These are phyloP conservation scores for Nakaseomyces sp. DNA, from an alignment of 1,139 yeast species.

Conservation along the genomic window DNA sequence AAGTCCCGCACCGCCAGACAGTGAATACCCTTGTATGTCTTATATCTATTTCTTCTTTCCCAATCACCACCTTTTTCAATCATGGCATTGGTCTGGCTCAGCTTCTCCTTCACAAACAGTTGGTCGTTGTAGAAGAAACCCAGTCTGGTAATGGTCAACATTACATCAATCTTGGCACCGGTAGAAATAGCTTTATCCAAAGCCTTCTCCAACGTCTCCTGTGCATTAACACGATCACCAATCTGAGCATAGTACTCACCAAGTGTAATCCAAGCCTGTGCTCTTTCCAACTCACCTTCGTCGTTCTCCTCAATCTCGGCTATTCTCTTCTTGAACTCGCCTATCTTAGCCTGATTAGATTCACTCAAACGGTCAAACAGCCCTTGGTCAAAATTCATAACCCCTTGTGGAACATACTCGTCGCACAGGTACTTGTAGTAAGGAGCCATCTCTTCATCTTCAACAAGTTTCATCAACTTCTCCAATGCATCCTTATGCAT, in stretches of 20 bases:
- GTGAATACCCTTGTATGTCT: conserved; percentile 84
- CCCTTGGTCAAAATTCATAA: conserved; percentile 46
- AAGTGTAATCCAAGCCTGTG: conserved; percentile 66
- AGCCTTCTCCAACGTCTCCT: conserved; percentile 62
- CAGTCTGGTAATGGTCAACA: conserved; percentile 70
- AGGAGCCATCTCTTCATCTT: conserved; percentile 66
- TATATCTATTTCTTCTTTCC: conserved; percentile 94
- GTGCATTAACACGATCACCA: conserved; percentile 74
- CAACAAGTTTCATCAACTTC: conserved; percentile 47
- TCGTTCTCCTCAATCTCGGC: conserved; percentile 76
- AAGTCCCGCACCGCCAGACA: conserved; percentile 80
- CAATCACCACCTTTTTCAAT: conserved; percentile 98
- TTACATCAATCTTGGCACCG: conserved; percentile 82
- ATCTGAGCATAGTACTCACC: conserved; percentile 84
- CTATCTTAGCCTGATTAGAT: conserved; percentile 48
- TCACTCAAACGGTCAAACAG: conserved; percentile 44
- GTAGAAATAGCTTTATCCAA: conserved; percentile 74
- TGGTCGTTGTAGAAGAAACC: conserved; percentile 85
- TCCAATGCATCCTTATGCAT: conserved; percentile 36
- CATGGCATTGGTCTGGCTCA: conserved; percentile 62
- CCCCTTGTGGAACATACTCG: conserved; percentile 35
- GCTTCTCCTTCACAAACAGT: conserved; percentile 56
- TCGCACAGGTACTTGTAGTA: conserved; percentile 62
- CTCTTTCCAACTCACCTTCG: conserved; percentile 80
- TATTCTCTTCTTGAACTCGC: conserved; percentile 52